Evolutionary conservation across 2,329 filamentous ascomycete genomes (phyloP), one percentile per base, ranked within the genome.

Genomic region (Botryotinia globosa): DNA sequence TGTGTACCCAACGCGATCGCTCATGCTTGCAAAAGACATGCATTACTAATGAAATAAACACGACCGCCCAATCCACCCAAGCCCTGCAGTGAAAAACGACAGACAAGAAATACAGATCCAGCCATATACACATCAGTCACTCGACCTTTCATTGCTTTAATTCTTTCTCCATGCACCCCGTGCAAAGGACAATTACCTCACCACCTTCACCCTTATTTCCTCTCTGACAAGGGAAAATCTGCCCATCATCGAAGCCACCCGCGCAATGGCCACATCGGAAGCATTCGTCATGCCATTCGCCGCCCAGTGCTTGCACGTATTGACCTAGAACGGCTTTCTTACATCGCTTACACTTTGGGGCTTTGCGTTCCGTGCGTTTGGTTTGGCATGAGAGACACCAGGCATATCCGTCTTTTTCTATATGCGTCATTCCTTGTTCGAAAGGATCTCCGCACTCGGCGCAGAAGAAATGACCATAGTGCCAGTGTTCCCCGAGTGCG

Each of bases 381-480:
- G 94, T 97, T 84, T 98, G 95, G 81, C 96, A 99, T 34, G 88
- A 88, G 64, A 98, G 89, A 82, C 96, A 99, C 94, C 96, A 99
- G 8, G 96, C 96, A 82, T 97, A 98, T 16, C 95, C 95, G 77
- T 98, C 95, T 83, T 97, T 97, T 81, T 99, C 96, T 72, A 99
- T 90, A 79, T 91, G 89, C 63, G 89, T 91, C 83, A 87, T 88
- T 74, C 88, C 88, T 65, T 86, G 85, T 76, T 87, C 93, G 81
- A 99, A 99, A 0, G 96, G 95, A 83, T 99, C 95, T 77, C 96
- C 96, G 81, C 96, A 99, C 85, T 99, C 94, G 59, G 96, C 96
- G 80, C 96, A 99, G 87, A 99, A 99, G 84, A 99, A 99, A 83
- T 99, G 96, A 0, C 96, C 96, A 70, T 93, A 92, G 82, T 99